A percentile compares a stretch with the other conserved stretches of the same genome.
Evolutionary conservation across 225 moss, liverwort and hornwort species (phyloP).

Genomic region (Pseudisothecium myosuroides): DNA sequence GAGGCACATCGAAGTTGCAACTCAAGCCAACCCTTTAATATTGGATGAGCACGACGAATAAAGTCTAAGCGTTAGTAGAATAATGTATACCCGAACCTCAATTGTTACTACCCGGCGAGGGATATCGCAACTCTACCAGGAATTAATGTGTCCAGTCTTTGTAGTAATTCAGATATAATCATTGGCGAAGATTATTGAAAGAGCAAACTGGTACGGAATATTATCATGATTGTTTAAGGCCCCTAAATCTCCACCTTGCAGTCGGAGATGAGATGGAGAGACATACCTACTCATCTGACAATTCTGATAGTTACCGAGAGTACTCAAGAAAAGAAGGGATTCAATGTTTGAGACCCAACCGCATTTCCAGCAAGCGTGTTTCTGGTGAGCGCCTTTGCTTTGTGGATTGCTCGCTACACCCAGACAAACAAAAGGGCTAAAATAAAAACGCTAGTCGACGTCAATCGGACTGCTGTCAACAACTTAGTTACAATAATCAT

Average conservation of each 20-base stretch:
- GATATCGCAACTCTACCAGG: background rate
- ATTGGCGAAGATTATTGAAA: background rate
- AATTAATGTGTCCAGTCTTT: background rate
- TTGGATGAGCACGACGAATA: background rate
- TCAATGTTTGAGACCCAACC: conserved; percentile 42
- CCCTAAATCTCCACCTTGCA: background rate
- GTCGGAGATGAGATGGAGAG: conserved; percentile 5
- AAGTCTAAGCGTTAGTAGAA: background rate
- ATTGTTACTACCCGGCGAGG: background rate
- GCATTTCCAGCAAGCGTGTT: conserved; percentile 68
- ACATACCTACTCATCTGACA: conserved; percentile 6
- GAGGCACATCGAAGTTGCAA: background rate
- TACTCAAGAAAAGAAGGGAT: background rate
- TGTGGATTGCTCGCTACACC: conserved; percentile 56
- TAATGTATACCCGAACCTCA: background rate
- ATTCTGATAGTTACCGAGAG: background rate
- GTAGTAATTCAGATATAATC: background rate
- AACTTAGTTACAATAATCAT: background rate
- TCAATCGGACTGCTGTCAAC: background rate
- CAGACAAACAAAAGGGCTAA: conserved; percentile 46
- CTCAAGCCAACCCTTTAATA: background rate
- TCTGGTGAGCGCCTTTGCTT: conserved; percentile 61
- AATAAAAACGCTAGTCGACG: conserved; percentile 17
- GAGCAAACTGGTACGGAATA: background rate
- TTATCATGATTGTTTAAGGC: background rate